These are phyloP conservation scores for Arachis monticola DNA, from an alignment of 331 rosid genomes.

Conservation along the genomic window DNA sequence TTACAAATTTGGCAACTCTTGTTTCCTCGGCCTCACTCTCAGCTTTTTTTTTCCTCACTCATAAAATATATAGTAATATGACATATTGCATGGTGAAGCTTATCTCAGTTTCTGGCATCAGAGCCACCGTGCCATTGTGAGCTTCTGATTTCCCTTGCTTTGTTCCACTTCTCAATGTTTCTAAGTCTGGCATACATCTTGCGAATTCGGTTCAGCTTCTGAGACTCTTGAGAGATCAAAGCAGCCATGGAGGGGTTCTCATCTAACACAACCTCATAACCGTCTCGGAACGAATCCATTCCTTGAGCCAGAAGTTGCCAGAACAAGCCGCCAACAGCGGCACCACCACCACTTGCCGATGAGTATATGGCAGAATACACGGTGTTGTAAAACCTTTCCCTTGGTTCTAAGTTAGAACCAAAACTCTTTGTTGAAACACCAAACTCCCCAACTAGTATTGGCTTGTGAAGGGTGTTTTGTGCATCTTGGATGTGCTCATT, in stretches of 20 bases:
- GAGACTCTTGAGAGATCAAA: conserved; percentile 71
- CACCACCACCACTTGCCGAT: conserved; percentile 78
- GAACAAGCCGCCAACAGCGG: conserved; percentile 78
- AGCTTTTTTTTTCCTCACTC: background rate
- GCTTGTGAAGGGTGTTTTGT: conserved; percentile 78
- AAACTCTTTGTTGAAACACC: conserved; percentile 59
- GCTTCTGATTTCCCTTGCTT: conserved; percentile 52
- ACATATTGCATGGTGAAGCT: background rate
- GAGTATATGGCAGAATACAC: conserved; percentile 73
- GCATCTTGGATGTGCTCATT: conserved; percentile 82
- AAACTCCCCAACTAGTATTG: conserved; percentile 82
- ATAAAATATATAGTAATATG: background rate
- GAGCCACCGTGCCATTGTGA: conserved; percentile 15
- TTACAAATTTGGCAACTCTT: conserved; percentile 12
- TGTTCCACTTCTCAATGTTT: conserved; percentile 65
- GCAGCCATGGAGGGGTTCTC: conserved; percentile 64
- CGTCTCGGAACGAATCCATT: conserved; percentile 83
- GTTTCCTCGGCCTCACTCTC: background rate
- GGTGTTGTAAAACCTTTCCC: conserved; percentile 58
- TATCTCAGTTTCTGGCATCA: conserved; percentile 39
- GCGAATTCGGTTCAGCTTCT: conserved; percentile 57
- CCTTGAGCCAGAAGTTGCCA: conserved; percentile 88
- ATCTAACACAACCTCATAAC: conserved; percentile 71
- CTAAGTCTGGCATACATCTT: conserved; percentile 69
- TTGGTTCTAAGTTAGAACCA: conserved; percentile 42